Evolutionary conservation across 768 basidiomycete species (phyloP).

Genomic region (Rhodotorula taiwanensis): DNA sequence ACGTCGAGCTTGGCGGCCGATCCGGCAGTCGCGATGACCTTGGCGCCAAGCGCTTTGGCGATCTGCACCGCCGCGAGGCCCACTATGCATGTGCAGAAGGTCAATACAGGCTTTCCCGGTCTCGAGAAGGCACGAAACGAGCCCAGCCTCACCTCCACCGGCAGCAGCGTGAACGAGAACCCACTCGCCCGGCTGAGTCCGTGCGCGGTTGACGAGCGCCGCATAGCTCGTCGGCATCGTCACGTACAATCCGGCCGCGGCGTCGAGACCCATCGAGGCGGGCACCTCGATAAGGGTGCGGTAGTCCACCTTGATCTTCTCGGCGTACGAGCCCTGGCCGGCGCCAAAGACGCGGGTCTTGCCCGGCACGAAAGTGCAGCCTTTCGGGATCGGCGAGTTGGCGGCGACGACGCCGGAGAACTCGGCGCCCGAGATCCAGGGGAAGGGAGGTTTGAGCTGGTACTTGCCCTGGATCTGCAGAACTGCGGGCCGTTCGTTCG

Average conservation of each 20-base stretch:
- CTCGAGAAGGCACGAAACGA: no score
- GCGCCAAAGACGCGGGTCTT: conserved; percentile 77
- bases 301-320: conserved; percentile 56
- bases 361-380: conserved; percentile 70
- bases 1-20: conserved; percentile 61
- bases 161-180: conserved; percentile 91
- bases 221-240: conserved; percentile 80
- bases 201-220: conserved; percentile 75
- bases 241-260: conserved; percentile 78
- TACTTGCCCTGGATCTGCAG: conserved; percentile 55
- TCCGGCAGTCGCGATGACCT: conserved; percentile 82
- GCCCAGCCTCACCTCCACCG: conserved; percentile 66
- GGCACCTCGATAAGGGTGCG: conserved; percentile 60
- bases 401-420: conserved; percentile 70
- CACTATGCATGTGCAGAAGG: conserved; percentile 47
- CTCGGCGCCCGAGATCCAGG: conserved; percentile 64
- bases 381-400: conserved; percentile 67
- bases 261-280: conserved; percentile 66
- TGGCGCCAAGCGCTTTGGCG: conserved; percentile 86
- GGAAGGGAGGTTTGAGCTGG: conserved; percentile 71
- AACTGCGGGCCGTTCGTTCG: background rate
- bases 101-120: no score
- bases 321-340: conserved; percentile 70
- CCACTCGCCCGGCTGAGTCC: conserved; percentile 77
- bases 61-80: conserved; percentile 87